These are phyloP conservation scores for Nigrospora sphaerica DNA, from an alignment of 2,329 filamentous ascomycete genomes.

Conservation along the genomic window DNA sequence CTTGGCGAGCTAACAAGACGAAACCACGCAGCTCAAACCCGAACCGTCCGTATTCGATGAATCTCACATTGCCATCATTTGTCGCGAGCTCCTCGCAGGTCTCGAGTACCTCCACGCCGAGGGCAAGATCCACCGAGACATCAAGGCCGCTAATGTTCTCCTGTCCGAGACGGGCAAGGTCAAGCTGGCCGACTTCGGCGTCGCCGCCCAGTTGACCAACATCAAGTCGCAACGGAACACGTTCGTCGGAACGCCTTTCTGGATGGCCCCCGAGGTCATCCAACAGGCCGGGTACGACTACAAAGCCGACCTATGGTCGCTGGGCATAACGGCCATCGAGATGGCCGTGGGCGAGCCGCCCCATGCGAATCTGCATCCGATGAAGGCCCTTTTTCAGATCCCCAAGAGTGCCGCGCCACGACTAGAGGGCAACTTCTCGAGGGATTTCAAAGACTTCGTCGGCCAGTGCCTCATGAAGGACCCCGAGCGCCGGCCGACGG, in stretches of 20 bases:
- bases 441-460: slow-evolving; percentile 91
- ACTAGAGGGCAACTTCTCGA: slow-evolving; percentile 79
- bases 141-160: slow-evolving; percentile 95
- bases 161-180: slow-evolving; percentile 86
- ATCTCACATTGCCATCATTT: slow-evolving; percentile 87
- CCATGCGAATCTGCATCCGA: slow-evolving; percentile 76
- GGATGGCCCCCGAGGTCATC: slow-evolving; percentile 95
- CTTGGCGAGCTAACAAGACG: slow-evolving; percentile 20
- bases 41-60: slow-evolving; percentile 69
- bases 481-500: slow-evolving; percentile 73
- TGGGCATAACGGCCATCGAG: slow-evolving; percentile 88
- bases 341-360: slow-evolving; percentile 86
- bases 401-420: slow-evolving; percentile 81
- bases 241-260: slow-evolving; percentile 94
- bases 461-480: slow-evolving; percentile 88
- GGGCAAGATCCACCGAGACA: slow-evolving; percentile 93
- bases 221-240: slow-evolving; percentile 97
- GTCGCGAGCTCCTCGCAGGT: slow-evolving; percentile 81
- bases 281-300: slow-evolving; percentile 78
- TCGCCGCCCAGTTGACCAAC: slow-evolving; percentile 91
- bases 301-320: slow-evolving; percentile 89
- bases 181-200: slow-evolving; percentile 94
- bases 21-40: slow-evolving; percentile 66
- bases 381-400: slow-evolving; percentile 90
- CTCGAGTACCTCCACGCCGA: slow-evolving; percentile 90